Base-by-base conservation (phyloP, 2,329 filamentous ascomycete species). In the Bimuria novae-zelandiae region DNA sequence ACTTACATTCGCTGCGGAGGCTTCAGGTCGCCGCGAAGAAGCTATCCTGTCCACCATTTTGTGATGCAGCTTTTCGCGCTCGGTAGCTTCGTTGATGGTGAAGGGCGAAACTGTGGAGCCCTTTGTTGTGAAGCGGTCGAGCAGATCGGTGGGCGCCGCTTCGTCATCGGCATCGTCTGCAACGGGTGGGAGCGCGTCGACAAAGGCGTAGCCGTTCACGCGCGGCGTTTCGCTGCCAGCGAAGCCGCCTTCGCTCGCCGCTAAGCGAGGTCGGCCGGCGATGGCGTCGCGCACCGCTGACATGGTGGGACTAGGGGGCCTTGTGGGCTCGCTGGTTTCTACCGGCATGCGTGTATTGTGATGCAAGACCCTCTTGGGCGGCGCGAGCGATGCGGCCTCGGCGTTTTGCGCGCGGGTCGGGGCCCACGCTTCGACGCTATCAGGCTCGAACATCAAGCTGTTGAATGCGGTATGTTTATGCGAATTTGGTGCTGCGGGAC, bases 201-300 rank as follows among this genome's bases (percentile, higher is more conserved):
- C 92, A 74, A 96, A 97, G 0, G 91, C 84, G 71, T 97, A 99
- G 1, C 94, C 94, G 58, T 95, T 96, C 0, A 97, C 90, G 2
- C 90, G 83, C 0, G 93, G 94, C 0, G 93, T 97, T 72, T 95
- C 92, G 52, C 81, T 82, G 14, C 87, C 89, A 1, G 80, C 79
- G 55, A 79, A 83, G 2, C 82, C 80, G 2, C 80, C 80, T 60
- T 90, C 86, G 11, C 84, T 84, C 21, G 87, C 83, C 7, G 80
- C 82, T 2, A 80, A 77, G 7, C 84, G 82, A 4, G 88, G 84
- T 7, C 80, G 84, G 8, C 92, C 90, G 1, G 88, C 85, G 51
- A 97, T 91, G 7, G 92, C 92, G 62, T 92, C 91, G 59, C 88
- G 85, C 19, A 97, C 60, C 3, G 92, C 88, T 4, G 90, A 94